Evolutionary conservation across 2,329 filamentous ascomycete genomes (phyloP).

Genomic region (Trichoderma guizhouense): DNA sequence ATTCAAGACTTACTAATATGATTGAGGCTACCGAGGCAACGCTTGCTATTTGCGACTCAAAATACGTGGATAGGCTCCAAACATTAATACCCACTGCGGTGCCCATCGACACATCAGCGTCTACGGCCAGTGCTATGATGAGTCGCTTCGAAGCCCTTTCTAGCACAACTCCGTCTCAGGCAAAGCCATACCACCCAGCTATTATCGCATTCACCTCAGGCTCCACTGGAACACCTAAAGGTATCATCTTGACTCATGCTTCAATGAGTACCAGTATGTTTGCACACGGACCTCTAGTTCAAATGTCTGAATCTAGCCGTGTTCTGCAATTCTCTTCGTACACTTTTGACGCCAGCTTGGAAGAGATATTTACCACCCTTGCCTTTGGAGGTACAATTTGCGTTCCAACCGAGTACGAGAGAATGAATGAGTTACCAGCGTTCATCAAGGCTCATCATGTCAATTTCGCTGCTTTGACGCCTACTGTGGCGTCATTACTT

Average conservation of each 20-base stretch:
- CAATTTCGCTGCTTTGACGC: not conserved
- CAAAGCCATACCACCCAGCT: not conserved
- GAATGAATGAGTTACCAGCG: not conserved
- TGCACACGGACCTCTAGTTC: not conserved
- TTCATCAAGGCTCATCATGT: slow-evolving; percentile 14
- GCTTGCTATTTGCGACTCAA: not conserved
- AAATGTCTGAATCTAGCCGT: not conserved
- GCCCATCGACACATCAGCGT: not conserved
- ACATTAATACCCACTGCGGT: not conserved
- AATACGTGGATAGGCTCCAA: not conserved
- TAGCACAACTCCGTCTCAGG: not conserved
- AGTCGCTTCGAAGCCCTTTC: not conserved
- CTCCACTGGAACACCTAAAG: not conserved
- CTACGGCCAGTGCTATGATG: not conserved
- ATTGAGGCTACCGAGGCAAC: not conserved
- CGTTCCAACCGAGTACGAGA: slow-evolving; percentile 16
- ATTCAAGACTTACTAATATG: not conserved
- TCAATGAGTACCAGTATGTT: not conserved
- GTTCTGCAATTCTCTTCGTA: slow-evolving; percentile 11
- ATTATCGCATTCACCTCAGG: not conserved
- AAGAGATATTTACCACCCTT: slow-evolving; percentile 8
- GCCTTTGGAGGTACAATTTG: slow-evolving; percentile 15
- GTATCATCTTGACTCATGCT: not conserved
- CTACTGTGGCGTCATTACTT: not conserved
- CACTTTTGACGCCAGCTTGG: slow-evolving; percentile 3